Conservation (phyloP, 2,329 filamentous ascomycete species). For the Pseudofabraea citricarpa region DNA sequence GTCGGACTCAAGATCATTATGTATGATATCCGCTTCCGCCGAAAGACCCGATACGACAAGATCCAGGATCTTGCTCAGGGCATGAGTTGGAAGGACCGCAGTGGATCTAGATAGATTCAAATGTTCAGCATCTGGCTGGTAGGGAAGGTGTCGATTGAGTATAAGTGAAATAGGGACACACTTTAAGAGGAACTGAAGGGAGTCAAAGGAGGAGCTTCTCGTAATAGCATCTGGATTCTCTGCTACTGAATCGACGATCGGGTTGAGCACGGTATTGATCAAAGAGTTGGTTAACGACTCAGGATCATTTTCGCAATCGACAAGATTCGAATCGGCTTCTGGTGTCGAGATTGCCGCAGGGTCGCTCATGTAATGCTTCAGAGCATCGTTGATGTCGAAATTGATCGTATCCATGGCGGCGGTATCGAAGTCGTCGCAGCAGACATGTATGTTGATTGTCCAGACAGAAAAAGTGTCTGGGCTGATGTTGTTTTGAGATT, state of each 20-base stretch:
- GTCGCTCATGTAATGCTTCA: constrained; percentile 96
- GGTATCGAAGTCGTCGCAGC: constrained; percentile 10
- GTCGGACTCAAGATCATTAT: constrained; percentile 83
- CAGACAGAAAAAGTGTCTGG: no score
- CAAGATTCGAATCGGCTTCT: constrained; percentile 76
- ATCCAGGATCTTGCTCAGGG: constrained; percentile 89
- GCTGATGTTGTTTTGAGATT: no score
- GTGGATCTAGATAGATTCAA: constrained; percentile 70
- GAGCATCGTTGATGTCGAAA: constrained; percentile 94
- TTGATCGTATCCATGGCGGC: constrained; percentile 65
- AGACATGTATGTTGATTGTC: constrained; percentile 16
- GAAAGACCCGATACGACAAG: constrained; percentile 81
- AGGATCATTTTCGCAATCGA: constrained; percentile 90
- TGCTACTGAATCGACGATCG: constrained; percentile 86
- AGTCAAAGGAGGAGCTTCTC: constrained; percentile 78
- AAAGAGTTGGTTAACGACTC: constrained; percentile 73
- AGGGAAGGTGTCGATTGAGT: constrained; percentile 27
- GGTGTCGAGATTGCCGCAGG: constrained; percentile 76
- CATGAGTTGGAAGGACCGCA: constrained; percentile 70
- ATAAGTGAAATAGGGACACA: constrained; percentile 59
- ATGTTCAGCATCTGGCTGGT: constrained; percentile 56
- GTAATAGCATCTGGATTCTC: constrained; percentile 87
- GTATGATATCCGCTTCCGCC: constrained; percentile 77
- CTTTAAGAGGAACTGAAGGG: constrained; percentile 94
- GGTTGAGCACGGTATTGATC: constrained; percentile 82